Base-by-base conservation (phyloP, 2,329 filamentous ascomycete genomes). In the Phialemoniopsis sp. region DNA sequence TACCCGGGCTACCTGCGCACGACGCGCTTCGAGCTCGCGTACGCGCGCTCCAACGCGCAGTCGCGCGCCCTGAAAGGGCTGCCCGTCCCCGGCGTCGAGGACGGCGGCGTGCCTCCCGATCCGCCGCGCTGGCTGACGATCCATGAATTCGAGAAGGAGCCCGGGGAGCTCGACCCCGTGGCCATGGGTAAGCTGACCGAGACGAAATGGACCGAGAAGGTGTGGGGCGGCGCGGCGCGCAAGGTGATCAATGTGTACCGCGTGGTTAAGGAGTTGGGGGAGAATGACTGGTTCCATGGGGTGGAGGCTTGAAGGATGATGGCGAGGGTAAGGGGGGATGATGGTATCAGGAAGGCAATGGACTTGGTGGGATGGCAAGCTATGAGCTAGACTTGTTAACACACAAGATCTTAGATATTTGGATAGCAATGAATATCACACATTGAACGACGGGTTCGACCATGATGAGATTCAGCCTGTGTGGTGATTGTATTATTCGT, bases 1-100 rank as follows among this genome's bases (percentile, higher is more conserved):
- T 29, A 21, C 12, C 34, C 36, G 8, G 51, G 52, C 4, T 54
- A 53, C 38, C 41, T 54, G 1, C 45, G 52, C 13, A 50, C 49
- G 7, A 55, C 50, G 4, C 37, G 46, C 8, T 55, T 48, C 38
- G 44, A 47, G 38, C 43, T 54, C 12, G 42, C 39, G 3, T 46
- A 41, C n/a, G 41, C 49, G 2, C 39, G 49, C 12, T 46, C 45
- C 6, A 50, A 52, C 39, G 46, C 48, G 3, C 45, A 52, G 36
- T 51, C 48, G 2, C 38, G 49, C 12, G 44, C 41, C 5, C 41
- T 47, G 16, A 51, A 52, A 36, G 50, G 49, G 16, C 33, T 52
- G 13, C 36, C 49, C 3, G 36, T 50, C 4, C 40, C 38, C 5
- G 45, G 46, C 12, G 50, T n/a, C n/a, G n/a, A n/a, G n/a, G n/a